These are phyloP conservation scores for Melocanna baccifera DNA, from an alignment of 176 grass and related monocot genomes.

Conservation along the genomic window DNA sequence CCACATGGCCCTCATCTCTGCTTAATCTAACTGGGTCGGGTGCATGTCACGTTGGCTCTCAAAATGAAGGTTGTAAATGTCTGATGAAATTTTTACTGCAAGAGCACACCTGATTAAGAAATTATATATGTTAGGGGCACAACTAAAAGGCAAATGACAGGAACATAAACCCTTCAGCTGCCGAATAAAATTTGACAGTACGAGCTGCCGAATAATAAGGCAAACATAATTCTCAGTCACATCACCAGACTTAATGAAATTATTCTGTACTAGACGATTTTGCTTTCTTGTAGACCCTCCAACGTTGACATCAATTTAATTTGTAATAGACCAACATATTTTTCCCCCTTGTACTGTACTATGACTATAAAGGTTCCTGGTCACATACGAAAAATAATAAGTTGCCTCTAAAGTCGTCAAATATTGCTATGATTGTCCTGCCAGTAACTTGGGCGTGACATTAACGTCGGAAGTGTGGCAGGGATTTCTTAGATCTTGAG, in stretches of 20 bases:
- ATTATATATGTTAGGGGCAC: too few relatives aligned
- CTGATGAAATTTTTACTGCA: background rate
- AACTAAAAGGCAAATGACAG: background rate
- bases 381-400: background rate
- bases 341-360: background rate
- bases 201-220: background rate
- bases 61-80: background rate
- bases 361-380: background rate
- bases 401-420: background rate
- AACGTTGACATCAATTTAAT: background rate
- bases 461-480: background rate
- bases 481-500: background rate
- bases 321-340: background rate
- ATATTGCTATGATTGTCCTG: background rate
- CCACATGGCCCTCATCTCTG: too few relatives aligned
- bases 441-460: background rate
- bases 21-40: too few relatives aligned
- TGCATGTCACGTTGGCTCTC: background rate
- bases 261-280: background rate
- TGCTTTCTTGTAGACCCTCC: background rate
- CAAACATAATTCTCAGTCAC: slow-evolving; percentile 5
- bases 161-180: background rate
- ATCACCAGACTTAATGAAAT: background rate
- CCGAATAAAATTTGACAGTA: background rate
- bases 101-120: background rate